Evolutionary conservation across 352 stramenopile genomes (phyloP).

Genomic region (Globisporangium viniferum): DNA sequence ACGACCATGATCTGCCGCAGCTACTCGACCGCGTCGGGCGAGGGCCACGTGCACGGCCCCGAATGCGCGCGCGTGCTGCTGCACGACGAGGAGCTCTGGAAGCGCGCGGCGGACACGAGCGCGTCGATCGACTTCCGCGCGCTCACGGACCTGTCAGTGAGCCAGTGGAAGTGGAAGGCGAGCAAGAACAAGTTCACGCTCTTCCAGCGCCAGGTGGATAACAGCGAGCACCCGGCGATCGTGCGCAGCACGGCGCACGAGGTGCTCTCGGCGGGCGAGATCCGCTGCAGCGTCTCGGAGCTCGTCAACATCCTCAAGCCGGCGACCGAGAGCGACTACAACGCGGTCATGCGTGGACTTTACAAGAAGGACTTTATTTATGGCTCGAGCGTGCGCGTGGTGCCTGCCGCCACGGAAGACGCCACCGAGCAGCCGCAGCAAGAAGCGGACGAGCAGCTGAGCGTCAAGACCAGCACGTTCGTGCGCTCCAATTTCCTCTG

Average conservation of each 20-base stretch:
- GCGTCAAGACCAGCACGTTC: conserved; percentile 21
- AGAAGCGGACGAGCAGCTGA: conserved; percentile 9
- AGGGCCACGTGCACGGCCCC: not conserved
- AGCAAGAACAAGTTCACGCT: conserved; percentile 19
- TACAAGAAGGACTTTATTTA: conserved; percentile 49
- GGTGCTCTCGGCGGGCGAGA: conserved; percentile 16
- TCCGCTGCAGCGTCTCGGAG: conserved; percentile 18
- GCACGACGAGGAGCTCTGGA: conserved; percentile 13
- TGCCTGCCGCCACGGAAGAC: not conserved
- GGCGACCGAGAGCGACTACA: conserved; percentile 30
- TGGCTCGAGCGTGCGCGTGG: conserved; percentile 38
- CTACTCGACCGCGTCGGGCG: not conserved
- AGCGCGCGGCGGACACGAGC: conserved; percentile 10
- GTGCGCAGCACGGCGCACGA: conserved; percentile 10
- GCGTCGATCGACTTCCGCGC: conserved; percentile 12
- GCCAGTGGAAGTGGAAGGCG: conserved; percentile 18
- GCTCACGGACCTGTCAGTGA: conserved; percentile 13
- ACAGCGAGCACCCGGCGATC: not conserved
- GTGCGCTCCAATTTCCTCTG: conserved; percentile 9
- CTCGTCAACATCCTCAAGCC: conserved; percentile 20
- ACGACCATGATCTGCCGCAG: conserved; percentile 1
- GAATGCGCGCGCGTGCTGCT: conserved; percentile 13
- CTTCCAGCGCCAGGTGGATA: conserved; percentile 14
- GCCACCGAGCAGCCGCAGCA: conserved; percentile 17
- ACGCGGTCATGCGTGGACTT: conserved; percentile 32